A percentile compares a stretch with the other conserved stretches of the same genome.
These are phyloP conservation scores for Fragaria ananassa DNA, from an alignment of 306 rosid genomes.

Conservation along the genomic window DNA sequence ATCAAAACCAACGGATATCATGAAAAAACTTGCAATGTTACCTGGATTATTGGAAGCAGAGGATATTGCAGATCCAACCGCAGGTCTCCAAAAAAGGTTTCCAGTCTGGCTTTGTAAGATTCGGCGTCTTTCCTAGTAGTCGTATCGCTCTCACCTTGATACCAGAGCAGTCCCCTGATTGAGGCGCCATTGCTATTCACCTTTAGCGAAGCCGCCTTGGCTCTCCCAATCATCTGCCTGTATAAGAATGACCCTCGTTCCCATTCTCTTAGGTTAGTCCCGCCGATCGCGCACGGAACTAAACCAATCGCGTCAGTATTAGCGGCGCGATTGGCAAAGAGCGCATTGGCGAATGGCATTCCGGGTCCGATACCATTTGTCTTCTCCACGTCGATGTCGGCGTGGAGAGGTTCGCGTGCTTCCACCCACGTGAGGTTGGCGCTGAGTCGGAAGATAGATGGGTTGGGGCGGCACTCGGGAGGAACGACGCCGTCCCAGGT, in stretches of 20 bases:
- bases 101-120: slow-evolving; percentile 36
- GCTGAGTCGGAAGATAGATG: slow-evolving; percentile 40
- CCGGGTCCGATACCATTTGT: slow-evolving; percentile 45
- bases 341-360: slow-evolving; percentile 36
- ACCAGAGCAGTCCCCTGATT: slow-evolving; percentile 64
- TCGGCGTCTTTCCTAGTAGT: slow-evolving; percentile 36
- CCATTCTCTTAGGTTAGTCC: slow-evolving; percentile 43
- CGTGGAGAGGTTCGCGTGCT: slow-evolving; percentile 76
- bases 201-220: slow-evolving; percentile 39
- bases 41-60: slow-evolving; percentile 76
- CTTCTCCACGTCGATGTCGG: slow-evolving; percentile 33
- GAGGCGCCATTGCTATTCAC: slow-evolving; percentile 25
- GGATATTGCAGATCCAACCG: slow-evolving; percentile 63
- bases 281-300: slow-evolving; percentile 47
- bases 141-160: slow-evolving; percentile 80
- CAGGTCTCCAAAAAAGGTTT: slow-evolving; percentile 50
- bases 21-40: background rate
- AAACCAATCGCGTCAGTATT: slow-evolving; percentile 24
- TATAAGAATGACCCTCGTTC: slow-evolving; percentile 40
- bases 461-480: slow-evolving; percentile 31
- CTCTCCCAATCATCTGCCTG: slow-evolving; percentile 52
- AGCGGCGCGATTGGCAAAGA: slow-evolving; percentile 6
- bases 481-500: slow-evolving; percentile 79
- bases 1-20: background rate
- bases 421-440: slow-evolving; percentile 56